phyloP scores from a whole-genome alignment of 139 green algal genomes.

The Chlorella sp. region DNA sequence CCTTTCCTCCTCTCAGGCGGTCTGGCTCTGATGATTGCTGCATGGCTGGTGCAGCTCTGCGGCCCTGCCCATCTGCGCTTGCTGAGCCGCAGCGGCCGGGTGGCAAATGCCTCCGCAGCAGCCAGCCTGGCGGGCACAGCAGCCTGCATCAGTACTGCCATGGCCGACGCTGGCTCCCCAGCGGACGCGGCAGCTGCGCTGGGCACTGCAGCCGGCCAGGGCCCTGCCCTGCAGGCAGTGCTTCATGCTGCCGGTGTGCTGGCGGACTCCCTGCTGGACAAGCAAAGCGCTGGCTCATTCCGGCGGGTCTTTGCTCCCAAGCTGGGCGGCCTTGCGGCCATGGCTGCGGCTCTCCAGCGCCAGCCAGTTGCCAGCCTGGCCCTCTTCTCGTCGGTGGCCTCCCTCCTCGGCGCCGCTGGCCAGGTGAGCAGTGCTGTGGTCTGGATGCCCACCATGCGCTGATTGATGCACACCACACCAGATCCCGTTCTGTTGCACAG shows the following conservation, averaged over 20 bases:
- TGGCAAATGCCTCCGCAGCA: background rate
- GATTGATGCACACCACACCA: too few relatives aligned
- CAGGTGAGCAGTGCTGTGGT: conserved; percentile 72
- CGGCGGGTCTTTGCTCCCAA: conserved; percentile 68
- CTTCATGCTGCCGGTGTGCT: conserved; percentile 81
- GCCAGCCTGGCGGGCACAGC: background rate
- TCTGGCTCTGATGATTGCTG: conserved; percentile 34
- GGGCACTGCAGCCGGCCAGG: background rate
- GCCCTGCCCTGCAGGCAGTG: conserved; percentile 35
- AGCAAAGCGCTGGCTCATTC: conserved; percentile 52
- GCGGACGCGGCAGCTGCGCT: conserved; percentile 32
- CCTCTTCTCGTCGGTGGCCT: conserved; percentile 84
- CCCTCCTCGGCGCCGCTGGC: conserved; percentile 79
- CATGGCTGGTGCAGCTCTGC: conserved; percentile 29
- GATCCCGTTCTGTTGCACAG: too few relatives aligned
- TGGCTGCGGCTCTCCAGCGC: conserved; percentile 21
- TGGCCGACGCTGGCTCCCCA: conserved; percentile 25
- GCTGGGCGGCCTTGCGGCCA: conserved; percentile 17
- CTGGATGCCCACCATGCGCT: too few relatives aligned
- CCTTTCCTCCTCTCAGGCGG: conserved; percentile 18
- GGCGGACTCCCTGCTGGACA: conserved; percentile 65
- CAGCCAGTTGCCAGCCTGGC: conserved; percentile 28
- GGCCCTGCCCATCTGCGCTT: conserved; percentile 12
- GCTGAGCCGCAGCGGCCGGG: conserved; percentile 45
- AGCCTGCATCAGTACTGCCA: conserved; percentile 23